Conservation (phyloP, 78 protist species). For the Dictyostelium brefeldianum region DNA sequence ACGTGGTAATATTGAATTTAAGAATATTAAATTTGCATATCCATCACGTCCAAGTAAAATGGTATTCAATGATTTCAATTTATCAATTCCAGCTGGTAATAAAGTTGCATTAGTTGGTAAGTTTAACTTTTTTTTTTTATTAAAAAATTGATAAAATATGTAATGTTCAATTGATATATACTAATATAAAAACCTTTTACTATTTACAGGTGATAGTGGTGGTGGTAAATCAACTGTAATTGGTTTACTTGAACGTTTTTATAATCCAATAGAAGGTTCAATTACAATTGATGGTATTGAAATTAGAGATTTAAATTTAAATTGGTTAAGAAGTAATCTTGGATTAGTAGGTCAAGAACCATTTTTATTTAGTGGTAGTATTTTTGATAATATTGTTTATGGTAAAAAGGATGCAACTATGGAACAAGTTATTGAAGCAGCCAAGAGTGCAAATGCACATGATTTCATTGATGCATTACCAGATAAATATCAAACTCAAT, state of each 20-base stretch:
- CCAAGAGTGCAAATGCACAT: slow-evolving; percentile 93
- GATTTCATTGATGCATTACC: slow-evolving; percentile 87
- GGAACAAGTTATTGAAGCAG: slow-evolving; percentile 86
- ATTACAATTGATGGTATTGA: too few relatives aligned
- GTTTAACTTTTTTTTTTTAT: background rate
- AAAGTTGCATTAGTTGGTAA: slow-evolving; percentile 92
- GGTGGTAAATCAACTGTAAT: slow-evolving; percentile 91
- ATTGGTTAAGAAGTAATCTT: slow-evolving; percentile 64
- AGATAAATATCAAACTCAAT: slow-evolving; percentile 73
- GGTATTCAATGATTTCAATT: slow-evolving; percentile 43
- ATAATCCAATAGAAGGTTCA: too few relatives aligned
- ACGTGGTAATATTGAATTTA: slow-evolving; percentile 64
- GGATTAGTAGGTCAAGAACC: slow-evolving; percentile 89
- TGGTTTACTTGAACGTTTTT: too few relatives aligned
- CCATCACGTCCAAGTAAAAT: slow-evolving; percentile 68
- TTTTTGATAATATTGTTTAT: slow-evolving; percentile 24
- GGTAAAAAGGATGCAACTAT: slow-evolving; percentile 68
- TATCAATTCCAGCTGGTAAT: slow-evolving; percentile 73
- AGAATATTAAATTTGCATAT: slow-evolving; percentile 72
- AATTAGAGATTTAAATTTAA: slow-evolving; percentile 17
- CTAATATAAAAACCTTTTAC: too few relatives aligned
- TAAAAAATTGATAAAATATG: too few relatives aligned
- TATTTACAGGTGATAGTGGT: slow-evolving; percentile 68
- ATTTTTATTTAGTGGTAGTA: slow-evolving; percentile 76
- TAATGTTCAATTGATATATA: too few relatives aligned